Percentiles rank a stretch among this genome's conserved stretches.
Conservation (phyloP, 805 yeast species). For the Yarrowia osloensis region DNA sequence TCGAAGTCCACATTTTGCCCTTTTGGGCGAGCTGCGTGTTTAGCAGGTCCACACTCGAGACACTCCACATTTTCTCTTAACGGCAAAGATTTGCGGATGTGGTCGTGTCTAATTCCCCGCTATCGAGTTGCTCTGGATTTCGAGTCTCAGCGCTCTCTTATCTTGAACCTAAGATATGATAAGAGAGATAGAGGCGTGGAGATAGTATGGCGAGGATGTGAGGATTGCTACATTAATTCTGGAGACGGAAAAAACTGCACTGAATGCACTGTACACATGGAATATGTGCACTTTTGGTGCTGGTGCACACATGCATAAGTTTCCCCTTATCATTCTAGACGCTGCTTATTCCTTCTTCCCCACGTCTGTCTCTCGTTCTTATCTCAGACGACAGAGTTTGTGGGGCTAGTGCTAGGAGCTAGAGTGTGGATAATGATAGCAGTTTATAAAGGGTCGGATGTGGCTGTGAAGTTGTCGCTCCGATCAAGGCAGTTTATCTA, state of each 20-base stretch:
- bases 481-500: no score
- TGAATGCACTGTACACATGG: neutral
- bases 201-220: neutral
- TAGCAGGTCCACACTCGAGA: neutral
- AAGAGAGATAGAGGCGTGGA: neutral
- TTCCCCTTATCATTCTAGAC: neutral
- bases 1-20: neutral
- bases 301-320: neutral
- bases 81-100: slow-evolving; percentile 1
- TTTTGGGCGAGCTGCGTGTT: neutral
- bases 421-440: neutral
- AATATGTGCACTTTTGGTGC: neutral
- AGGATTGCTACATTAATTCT: no score
- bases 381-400: slow-evolving; percentile 4
- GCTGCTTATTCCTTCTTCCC: neutral
- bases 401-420: slow-evolving; percentile 4
- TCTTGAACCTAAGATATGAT: slow-evolving; percentile 15
- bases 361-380: neutral
- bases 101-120: slow-evolving; percentile 1
- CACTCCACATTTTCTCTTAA: neutral
- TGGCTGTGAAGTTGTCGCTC: no score
- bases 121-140: slow-evolving; percentile 23
- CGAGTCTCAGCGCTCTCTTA: neutral
- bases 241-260: no score
- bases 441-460: neutral